Conservation (phyloP, 176 grass and related monocot genomes). For the Carex parvula region DNA sequence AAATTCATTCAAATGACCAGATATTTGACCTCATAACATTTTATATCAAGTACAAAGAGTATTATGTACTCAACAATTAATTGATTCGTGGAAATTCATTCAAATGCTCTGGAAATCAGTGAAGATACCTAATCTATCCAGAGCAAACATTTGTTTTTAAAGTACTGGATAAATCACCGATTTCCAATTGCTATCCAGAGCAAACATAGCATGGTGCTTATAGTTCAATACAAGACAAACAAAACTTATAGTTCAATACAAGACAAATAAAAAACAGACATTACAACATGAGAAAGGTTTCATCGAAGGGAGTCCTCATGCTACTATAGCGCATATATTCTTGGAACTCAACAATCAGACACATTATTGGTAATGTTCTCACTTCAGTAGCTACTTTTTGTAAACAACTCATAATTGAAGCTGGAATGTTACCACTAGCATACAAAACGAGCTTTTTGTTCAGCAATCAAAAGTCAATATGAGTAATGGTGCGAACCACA, state of each 20-base stretch:
- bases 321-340: not conserved
- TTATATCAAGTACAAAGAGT: not conserved
- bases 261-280: not conserved
- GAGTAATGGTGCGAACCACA: not conserved
- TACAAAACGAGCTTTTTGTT: not conserved
- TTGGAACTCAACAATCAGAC: not conserved
- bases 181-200: not conserved
- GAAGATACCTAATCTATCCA: not conserved
- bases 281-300: not conserved
- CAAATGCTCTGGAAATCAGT: too few relatives aligned
- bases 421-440: not conserved
- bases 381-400: not conserved
- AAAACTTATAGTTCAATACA: too few relatives aligned
- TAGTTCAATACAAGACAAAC: too few relatives aligned
- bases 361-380: not conserved
- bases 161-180: too few relatives aligned
- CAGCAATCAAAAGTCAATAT: not conserved
- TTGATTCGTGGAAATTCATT: too few relatives aligned
- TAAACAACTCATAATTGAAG: not conserved
- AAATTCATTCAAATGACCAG: not conserved
- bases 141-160: not conserved
- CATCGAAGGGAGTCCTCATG: not conserved
- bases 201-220: not conserved
- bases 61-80: too few relatives aligned
- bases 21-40: not conserved